Conservation (phyloP, 2,329 filamentous ascomycete genomes). For the Stemphylium vesicarium region DNA sequence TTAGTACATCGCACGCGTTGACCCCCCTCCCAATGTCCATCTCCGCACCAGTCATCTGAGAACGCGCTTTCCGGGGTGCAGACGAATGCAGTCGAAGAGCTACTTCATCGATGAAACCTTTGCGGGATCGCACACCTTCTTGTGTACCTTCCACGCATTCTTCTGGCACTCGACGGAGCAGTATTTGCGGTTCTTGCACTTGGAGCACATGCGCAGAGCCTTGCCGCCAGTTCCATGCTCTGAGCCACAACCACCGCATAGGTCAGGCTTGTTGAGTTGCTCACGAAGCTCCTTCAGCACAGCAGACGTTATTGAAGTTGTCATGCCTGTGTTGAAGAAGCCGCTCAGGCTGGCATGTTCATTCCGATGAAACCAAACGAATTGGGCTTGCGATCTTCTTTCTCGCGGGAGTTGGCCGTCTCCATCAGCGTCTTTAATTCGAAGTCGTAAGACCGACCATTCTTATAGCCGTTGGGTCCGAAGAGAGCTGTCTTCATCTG, state of each 20-base stretch:
- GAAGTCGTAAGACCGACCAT: constrained; percentile 28
- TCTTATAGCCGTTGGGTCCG: constrained; percentile 20
- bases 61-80: too few relatives aligned
- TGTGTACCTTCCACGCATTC: constrained; percentile 42
- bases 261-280: constrained; percentile 18
- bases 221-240: neutral
- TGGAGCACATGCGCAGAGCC: constrained; percentile 30
- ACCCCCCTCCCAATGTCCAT: too few relatives aligned
- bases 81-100: too few relatives aligned
- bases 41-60: too few relatives aligned
- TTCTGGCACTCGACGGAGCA: constrained; percentile 41
- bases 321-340: constrained; percentile 23
- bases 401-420: constrained; percentile 5
- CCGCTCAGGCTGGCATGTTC: constrained; percentile 21
- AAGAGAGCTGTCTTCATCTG: constrained; percentile 30
- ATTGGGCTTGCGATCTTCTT: neutral
- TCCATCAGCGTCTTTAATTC: constrained; percentile 22
- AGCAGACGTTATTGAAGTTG: constrained; percentile 10
- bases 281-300: constrained; percentile 29
- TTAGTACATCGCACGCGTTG: too few relatives aligned
- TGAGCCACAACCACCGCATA: constrained; percentile 22
- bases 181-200: constrained; percentile 37
- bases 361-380: constrained; percentile 6
- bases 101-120: neutral
- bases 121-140: constrained; percentile 31